Evolutionary conservation across 768 basidiomycete genomes (phyloP).

Genomic region (Phylloporus arenicola): DNA sequence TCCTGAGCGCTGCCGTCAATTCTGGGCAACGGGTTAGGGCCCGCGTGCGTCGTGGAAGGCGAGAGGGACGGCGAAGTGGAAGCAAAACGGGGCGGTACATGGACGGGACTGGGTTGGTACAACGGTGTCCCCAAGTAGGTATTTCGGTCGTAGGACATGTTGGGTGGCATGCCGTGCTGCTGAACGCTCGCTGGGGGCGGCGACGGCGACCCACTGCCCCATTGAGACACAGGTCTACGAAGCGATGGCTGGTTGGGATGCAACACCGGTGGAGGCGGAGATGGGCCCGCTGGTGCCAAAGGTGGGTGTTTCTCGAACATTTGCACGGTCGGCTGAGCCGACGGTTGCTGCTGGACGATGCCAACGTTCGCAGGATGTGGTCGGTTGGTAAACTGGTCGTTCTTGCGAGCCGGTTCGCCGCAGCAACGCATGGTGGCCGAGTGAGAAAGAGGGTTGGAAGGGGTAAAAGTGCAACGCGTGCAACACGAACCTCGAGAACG

Average conservation of each 20-base stretch:
- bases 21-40: constrained; percentile 7
- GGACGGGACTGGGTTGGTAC: constrained; percentile 28
- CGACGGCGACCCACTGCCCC: constrained; percentile 32
- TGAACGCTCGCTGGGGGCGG: constrained; percentile 18
- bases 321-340: constrained; percentile 31
- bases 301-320: constrained; percentile 38
- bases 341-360: constrained; percentile 51
- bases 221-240: constrained; percentile 20
- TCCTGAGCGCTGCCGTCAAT: constrained; percentile 32
- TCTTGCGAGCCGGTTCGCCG: constrained; percentile 40
- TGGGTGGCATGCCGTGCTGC: neutral
- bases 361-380: constrained; percentile 25
- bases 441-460: neutral
- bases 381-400: constrained; percentile 33
- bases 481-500: neutral
- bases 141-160: neutral
- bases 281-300: constrained; percentile 36
- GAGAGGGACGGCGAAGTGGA: constrained; percentile 23
- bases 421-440: constrained; percentile 56
- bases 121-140: constrained; percentile 8
- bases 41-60: neutral
- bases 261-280: constrained; percentile 43
- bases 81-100: constrained; percentile 12
- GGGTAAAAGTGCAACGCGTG: neutral
- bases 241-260: constrained; percentile 20